These are phyloP conservation scores for Fraxinus latifolia DNA, from an alignment of 305 asterid species.

Conservation along the genomic window DNA sequence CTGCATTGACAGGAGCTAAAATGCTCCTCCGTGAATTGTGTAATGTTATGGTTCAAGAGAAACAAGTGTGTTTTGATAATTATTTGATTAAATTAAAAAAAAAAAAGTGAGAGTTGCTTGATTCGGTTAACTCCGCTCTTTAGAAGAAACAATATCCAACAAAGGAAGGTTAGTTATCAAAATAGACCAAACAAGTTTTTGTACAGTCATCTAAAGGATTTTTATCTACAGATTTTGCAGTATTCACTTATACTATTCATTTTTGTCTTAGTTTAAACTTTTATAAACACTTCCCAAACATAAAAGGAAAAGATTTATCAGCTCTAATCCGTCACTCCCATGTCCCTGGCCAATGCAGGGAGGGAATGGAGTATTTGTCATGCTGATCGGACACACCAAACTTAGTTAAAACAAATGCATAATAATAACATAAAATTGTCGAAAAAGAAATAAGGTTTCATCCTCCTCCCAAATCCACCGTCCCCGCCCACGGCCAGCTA, in stretches of 20 bases:
- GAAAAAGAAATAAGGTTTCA: too few species aligned
- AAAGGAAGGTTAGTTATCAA: too few species aligned
- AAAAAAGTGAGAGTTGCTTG: background rate
- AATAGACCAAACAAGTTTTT: too few species aligned
- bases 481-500: too few species aligned
- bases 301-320: background rate
- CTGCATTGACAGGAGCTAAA: background rate
- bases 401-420: background rate
- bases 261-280: background rate
- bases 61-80: background rate
- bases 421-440: background rate
- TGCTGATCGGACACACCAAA: background rate
- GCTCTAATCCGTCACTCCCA: background rate
- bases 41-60: background rate
- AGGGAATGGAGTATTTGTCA: background rate
- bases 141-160: too few species aligned
- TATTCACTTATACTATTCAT: too few species aligned
- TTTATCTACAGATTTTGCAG: too few species aligned
- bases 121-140: background rate
- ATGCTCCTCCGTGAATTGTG: background rate
- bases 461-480: background rate
- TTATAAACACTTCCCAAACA: background rate
- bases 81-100: background rate
- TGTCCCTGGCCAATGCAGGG: background rate
- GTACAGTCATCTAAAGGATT: too few species aligned